Evolutionary conservation across 2,329 filamentous ascomycete species (phyloP), one percentile per base, ranked within the genome.

Genomic region (Diplocarpon mali): DNA sequence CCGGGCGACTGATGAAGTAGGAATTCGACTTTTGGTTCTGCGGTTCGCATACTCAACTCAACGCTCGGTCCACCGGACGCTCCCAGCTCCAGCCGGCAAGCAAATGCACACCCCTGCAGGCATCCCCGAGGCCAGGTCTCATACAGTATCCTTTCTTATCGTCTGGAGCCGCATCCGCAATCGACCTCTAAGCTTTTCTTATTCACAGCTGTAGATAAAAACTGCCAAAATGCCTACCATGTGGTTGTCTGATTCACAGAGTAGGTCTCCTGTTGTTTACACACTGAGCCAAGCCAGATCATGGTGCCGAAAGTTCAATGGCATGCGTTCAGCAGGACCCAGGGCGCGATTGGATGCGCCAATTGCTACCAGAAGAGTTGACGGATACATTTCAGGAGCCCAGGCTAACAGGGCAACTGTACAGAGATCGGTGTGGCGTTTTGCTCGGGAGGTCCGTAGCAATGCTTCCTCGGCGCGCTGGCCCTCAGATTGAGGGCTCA

Each of bases 361-460:
- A 49, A 45, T 43, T 40, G 44, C 42, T 39, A 54, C 13, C 13
- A 16, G 30, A 31, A 29, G 39, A 13, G n/a, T 38, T 38, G 10
- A 15, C 5, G 17, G 14, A 35, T 28, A 9, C 17, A 12, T 12
- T 16, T 35, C 1, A 5, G 38, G 24, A 35, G 30, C 44, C 24
- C 40, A 44, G 50, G 56, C 61, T 65, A 57, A 61, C 43, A n/a
- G 5, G 10, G 44, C 28, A 44, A 30, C 46, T 53, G 38, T 61
- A 96, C 60, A 96, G 92, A 98, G 68, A 84, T 96, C 60, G 92
- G 92, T 57, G 89, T 95, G 52, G 86, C 89, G 64, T 98, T 98
- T 72, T 96, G 92, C 75, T 92, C 87, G 62, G 90, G 88, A 61
- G 90, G 89, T 95, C 82, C 57, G 85, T 83, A 65, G 32, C 28